phyloP scores from a whole-genome alignment of 805 yeast species.

The Ogataea pini region DNA sequence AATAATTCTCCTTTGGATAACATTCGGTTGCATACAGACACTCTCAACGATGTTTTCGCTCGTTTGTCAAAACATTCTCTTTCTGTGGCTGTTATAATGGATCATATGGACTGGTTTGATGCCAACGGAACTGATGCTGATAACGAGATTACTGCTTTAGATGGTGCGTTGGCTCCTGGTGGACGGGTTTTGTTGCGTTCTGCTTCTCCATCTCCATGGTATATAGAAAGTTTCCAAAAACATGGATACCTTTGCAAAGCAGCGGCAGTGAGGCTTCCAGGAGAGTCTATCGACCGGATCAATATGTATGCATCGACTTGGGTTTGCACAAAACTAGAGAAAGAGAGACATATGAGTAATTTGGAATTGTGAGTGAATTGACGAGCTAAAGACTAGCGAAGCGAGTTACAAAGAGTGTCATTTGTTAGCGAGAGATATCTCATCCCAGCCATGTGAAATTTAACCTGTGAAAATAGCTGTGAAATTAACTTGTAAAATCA shows the following conservation, averaged over 20 bases:
- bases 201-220: conserved; percentile 77
- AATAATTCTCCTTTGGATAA: conserved; percentile 57
- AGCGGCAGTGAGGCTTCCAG: conserved; percentile 65
- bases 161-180: conserved; percentile 59
- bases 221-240: conserved; percentile 64
- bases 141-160: conserved; percentile 64
- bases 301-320: conserved; percentile 91
- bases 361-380: conserved; percentile 31
- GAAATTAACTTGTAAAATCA: too few species aligned
- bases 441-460: too few species aligned
- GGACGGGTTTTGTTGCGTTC: conserved; percentile 80
- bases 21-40: conserved; percentile 78
- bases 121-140: conserved; percentile 63
- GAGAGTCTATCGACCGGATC: conserved; percentile 71
- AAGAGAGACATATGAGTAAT: conserved; percentile 50
- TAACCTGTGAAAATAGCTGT: too few species aligned
- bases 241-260: conserved; percentile 69
- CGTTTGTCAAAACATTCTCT: conserved; percentile 62
- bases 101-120: conserved; percentile 91
- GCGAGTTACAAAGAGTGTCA: too few species aligned
- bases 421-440: too few species aligned
- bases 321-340: conserved; percentile 62
- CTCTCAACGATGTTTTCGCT: conserved; percentile 70
- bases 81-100: conserved; percentile 82
- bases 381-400: too few species aligned